Base-by-base conservation (phyloP, 2,329 filamentous ascomycete genomes). In the Ascochyta viciae-villosae region DNA sequence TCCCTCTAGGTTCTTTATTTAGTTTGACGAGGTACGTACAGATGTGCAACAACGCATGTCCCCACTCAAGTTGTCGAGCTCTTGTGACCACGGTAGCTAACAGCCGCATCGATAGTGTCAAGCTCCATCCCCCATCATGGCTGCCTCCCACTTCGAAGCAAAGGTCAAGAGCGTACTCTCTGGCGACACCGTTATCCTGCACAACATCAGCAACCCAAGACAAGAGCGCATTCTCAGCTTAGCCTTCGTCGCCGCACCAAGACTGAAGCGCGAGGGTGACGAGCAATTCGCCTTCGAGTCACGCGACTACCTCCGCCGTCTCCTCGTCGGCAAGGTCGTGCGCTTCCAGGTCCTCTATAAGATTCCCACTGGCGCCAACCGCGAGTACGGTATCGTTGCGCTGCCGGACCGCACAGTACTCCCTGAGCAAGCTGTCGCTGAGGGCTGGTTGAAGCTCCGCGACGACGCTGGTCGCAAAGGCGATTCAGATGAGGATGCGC, bases 381-480 rank as follows among this genome's bases (percentile, higher is more conserved):
- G 92, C 65, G 94, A 99, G 73, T 99, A 97, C 73, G 95, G 94
- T 63, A 84, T 87, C 61, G 88, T 92, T 58, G 85, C 86, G 61
- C 82, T 97, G 49, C 87, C 89, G 60, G 89, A 91, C 68, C 92
- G 92, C 59, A 70, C 68, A 31, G 65, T 71, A 19, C 78, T 99
- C 46, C 93, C 95, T 16, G 92, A 98, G 62, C 86, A 90, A 60
- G 84, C 90, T 54, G 87, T 98, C 62, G 88, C 91, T 72, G 91
- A 92, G 68, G 95, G 95, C 64, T 97, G 93, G 92, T 81, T 92
- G 61, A 96, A 95, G 79, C 85, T 99, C 57, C 88, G 95, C 62
- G 95, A 99, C 70, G 95, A 99, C 76, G 93, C 94, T 56, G 93
- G 92, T 59, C 89, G 89, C 63, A 95, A 94, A 73, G 93, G 97